Percentiles rank a stretch among this genome's conserved stretches.
phyloP scores from a whole-genome alignment of 352 stramenopile species.

The Phytophthora constricta region DNA sequence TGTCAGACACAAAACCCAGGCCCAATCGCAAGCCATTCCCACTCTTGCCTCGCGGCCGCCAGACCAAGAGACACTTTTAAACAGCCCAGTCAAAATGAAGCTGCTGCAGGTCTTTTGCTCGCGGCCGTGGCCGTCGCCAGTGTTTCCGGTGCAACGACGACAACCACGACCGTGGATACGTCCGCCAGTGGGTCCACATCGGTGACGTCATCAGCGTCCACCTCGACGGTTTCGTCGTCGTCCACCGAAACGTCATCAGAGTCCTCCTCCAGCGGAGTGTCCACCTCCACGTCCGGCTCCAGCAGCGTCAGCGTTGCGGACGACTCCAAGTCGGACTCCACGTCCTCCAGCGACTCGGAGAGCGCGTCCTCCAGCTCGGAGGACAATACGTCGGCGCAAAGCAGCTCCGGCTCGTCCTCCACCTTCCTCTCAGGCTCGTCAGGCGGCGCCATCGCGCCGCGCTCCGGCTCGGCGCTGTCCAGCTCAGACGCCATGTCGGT shows the following conservation, averaged over 20 bases:
- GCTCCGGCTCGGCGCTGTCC: conserved; percentile 25
- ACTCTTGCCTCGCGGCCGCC: not conserved
- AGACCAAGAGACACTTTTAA: too few relatives aligned
- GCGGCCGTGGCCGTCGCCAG: conserved; percentile 35
- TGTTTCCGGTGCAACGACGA: conserved; percentile 24
- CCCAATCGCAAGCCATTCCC: not conserved
- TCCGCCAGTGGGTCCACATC: conserved; percentile 8
- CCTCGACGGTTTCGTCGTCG: not conserved
- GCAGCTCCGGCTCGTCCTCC: conserved; percentile 25
- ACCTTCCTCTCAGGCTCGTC: conserved; percentile 21
- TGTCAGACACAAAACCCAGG: conserved; percentile 1
- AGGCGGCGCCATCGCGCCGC: conserved; percentile 37
- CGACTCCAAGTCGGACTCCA: not conserved
- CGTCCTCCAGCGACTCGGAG: conserved; percentile 10
- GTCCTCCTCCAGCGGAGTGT: conserved; percentile 2
- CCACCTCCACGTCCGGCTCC: conserved; percentile 11
- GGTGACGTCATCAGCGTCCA: conserved; percentile 15
- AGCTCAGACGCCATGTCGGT: conserved; percentile 28
- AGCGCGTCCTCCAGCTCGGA: conserved; percentile 7
- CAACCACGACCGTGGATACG: not conserved
- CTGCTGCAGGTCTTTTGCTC: conserved; percentile 36
- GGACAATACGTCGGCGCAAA: conserved; percentile 22
- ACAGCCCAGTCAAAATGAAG: conserved; percentile 35
- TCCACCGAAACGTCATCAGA: not conserved
- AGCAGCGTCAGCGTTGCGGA: not conserved